phyloP scores from a whole-genome alignment of 345 rosid genomes.

The Gynandropsis gynandra region DNA sequence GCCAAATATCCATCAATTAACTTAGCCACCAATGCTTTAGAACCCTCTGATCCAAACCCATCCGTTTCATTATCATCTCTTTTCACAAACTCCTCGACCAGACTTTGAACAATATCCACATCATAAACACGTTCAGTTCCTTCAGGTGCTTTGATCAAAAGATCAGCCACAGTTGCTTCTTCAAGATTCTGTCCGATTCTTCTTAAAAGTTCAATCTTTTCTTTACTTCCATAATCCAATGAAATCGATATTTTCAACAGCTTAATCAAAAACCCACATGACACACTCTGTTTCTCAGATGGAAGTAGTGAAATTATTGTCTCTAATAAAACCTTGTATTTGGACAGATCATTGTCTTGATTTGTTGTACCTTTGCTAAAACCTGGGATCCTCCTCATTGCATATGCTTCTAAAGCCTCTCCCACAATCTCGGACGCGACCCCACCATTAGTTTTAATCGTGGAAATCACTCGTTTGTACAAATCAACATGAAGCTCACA shows the following conservation, averaged over 20 bases:
- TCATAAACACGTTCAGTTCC: conserved; percentile 42
- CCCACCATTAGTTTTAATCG: conserved; percentile 36
- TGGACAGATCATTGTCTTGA: conserved; percentile 24
- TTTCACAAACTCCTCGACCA: conserved; percentile 40
- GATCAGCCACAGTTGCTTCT: conserved; percentile 50
- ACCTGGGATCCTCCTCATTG: conserved; percentile 42
- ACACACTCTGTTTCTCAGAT: conserved; percentile 42
- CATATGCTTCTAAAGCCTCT: conserved; percentile 54
- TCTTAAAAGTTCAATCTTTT: conserved; percentile 40
- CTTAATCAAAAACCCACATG: conserved; percentile 54
- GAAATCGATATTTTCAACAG: conserved; percentile 41
- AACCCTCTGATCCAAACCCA: conserved; percentile 28
- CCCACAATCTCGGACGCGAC: conserved; percentile 45
- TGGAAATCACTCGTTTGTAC: conserved; percentile 41
- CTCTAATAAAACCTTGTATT: conserved; percentile 44
- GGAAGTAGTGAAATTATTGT: conserved; percentile 48
- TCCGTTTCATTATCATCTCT: conserved; percentile 25
- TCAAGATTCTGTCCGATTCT: conserved; percentile 51
- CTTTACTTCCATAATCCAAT: conserved; percentile 42
- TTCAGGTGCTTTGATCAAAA: conserved; percentile 39
- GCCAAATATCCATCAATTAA: conserved; percentile 56
- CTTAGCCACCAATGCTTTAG: conserved; percentile 45
- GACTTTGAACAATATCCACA: conserved; percentile 48
- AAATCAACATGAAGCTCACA: conserved; percentile 54
- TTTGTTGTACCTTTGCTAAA: conserved; percentile 35